These are phyloP conservation scores for Plasmodium berghei DNA, from an alignment of 169 alveolate species.

Conservation along the genomic window DNA sequence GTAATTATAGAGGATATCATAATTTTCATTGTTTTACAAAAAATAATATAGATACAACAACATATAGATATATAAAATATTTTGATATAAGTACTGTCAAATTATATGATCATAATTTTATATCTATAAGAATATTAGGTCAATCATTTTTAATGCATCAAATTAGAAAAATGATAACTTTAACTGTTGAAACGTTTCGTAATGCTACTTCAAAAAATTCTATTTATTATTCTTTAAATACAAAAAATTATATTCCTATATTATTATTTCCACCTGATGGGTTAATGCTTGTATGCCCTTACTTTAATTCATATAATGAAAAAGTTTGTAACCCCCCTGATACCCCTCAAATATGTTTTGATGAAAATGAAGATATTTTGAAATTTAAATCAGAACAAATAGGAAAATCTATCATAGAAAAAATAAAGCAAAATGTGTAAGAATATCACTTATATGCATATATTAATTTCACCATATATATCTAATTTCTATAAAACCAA, in stretches of 20 bases:
- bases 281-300: conserved; percentile 76
- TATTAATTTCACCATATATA: too few species aligned
- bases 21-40: conserved; percentile 86
- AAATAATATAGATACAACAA: conserved; percentile 79
- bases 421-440: conserved; percentile 33
- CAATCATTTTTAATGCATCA: conserved; percentile 89
- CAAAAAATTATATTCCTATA: conserved; percentile 68
- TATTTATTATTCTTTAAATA: conserved; percentile 78
- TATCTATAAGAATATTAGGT: conserved; percentile 84
- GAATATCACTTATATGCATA: neutral
- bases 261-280: conserved; percentile 85
- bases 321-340: conserved; percentile 53
- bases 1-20: conserved; percentile 84
- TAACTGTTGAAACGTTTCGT: conserved; percentile 85
- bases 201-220: conserved; percentile 86
- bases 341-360: conserved; percentile 16
- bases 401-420: conserved; percentile 37
- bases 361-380: conserved; percentile 29
- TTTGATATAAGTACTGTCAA: conserved; percentile 73
- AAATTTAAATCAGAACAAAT: conserved; percentile 27
- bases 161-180: conserved; percentile 87
- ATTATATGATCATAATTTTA: conserved; percentile 45
- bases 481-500: neutral
- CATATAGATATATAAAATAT: conserved; percentile 86
- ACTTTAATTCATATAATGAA: conserved; percentile 54